These are phyloP conservation scores for Pythium rhizo-oryzae DNA, from an alignment of 352 stramenopile genomes.

Conservation along the genomic window DNA sequence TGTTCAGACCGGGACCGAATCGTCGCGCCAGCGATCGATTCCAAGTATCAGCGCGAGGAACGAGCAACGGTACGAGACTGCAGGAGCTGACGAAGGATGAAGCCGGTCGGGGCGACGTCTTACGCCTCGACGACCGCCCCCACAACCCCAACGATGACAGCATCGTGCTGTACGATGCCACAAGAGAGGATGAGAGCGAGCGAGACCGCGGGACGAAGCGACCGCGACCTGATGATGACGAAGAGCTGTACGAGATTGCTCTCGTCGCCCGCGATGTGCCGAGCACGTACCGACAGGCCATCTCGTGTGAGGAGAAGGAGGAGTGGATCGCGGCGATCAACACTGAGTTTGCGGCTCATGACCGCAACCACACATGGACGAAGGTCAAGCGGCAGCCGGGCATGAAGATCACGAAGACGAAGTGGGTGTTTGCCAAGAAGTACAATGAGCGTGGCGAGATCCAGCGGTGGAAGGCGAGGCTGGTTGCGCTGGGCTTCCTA, in stretches of 20 bases:
- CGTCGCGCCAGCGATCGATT: not conserved
- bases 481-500: constrained; percentile 3
- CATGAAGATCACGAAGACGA: constrained; percentile 28
- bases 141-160: not conserved
- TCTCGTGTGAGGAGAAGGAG: not conserved
- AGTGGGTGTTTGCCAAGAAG: constrained; percentile 46
- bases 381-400: not conserved
- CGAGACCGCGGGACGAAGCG: not conserved
- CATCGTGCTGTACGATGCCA: not conserved
- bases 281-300: not conserved
- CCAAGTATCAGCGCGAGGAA: not conserved
- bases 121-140: not conserved
- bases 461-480: constrained; percentile 5
- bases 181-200: not conserved
- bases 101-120: not conserved
- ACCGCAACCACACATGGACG: constrained; percentile 5
- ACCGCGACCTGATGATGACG: not conserved
- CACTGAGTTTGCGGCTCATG: not conserved
- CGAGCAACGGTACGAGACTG: not conserved
- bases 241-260: not conserved
- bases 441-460: constrained; percentile 35
- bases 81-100: not conserved
- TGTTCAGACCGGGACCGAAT: not conserved
- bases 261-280: not conserved
- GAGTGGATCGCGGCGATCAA: not conserved